Conservation (phyloP, 768 basidiomycete species). For the Termitomyces heimii region DNA sequence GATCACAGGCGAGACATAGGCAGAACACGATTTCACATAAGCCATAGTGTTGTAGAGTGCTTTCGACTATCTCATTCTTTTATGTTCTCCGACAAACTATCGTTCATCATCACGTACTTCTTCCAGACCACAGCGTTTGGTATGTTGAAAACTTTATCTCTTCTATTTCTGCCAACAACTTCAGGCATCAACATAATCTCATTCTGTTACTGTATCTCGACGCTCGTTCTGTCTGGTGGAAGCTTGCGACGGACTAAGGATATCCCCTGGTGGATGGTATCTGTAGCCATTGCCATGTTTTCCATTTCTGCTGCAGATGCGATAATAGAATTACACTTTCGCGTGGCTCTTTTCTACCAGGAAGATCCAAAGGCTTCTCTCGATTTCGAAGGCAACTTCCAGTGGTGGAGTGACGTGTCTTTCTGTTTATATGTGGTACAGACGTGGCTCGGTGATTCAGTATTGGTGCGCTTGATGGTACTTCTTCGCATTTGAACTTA, state of each 20-base stretch:
- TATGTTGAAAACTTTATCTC: background rate
- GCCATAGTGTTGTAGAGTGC: background rate
- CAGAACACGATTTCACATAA: background rate
- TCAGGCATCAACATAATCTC: slow-evolving; percentile 11
- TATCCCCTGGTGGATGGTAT: slow-evolving; percentile 2
- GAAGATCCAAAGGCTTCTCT: slow-evolving; percentile 1
- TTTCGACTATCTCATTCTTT: background rate
- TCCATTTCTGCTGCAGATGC: slow-evolving; percentile 4
- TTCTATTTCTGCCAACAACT: background rate
- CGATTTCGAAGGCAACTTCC: background rate
- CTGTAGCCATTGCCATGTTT: slow-evolving; percentile 7
- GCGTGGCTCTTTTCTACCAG: background rate
- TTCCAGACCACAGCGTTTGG: slow-evolving; percentile 8
- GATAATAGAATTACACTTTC: slow-evolving; percentile 1
- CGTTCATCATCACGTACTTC: background rate
- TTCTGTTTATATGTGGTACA: slow-evolving; percentile 4
- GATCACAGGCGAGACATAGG: slow-evolving; percentile 1
- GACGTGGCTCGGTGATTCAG: slow-evolving; percentile 7
- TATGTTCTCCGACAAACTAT: slow-evolving; percentile 1
- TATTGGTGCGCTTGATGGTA: slow-evolving; percentile 1
- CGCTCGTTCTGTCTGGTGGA: background rate
- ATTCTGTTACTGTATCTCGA: slow-evolving; percentile 5
- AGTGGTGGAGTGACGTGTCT: slow-evolving; percentile 9
- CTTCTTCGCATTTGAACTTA: background rate
- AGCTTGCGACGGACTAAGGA: background rate